These are phyloP conservation scores for Phaeosphaeriaceae sp. DNA, from an alignment of 2,329 filamentous ascomycete species.

Conservation along the genomic window DNA sequence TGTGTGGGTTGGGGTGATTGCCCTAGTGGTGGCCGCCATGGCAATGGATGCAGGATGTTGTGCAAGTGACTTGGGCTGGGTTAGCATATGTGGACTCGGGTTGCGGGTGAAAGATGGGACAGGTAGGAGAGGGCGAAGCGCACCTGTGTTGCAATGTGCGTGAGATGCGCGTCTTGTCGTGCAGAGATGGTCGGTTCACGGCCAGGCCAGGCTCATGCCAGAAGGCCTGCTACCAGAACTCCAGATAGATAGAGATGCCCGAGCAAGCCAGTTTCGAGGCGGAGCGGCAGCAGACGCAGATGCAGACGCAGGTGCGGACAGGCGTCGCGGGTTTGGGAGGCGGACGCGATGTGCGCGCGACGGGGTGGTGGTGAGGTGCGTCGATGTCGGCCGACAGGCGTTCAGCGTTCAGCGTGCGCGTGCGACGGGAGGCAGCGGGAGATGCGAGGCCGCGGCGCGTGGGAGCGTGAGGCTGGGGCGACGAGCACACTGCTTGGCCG, in stretches of 20 bases:
- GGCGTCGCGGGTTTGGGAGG: neutral
- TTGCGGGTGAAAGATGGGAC: neutral
- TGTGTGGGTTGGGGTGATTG: constrained; percentile 52
- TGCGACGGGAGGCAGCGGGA: constrained; percentile 2
- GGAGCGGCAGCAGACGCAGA: neutral
- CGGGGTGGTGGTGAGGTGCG: neutral
- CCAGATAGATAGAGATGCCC: constrained; percentile 10
- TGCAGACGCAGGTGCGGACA: no score
- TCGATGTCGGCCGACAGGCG: neutral
- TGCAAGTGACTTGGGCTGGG: constrained; percentile 11
- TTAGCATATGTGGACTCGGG: constrained; percentile 10
- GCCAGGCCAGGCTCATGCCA: constrained; percentile 20
- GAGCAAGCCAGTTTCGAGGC: constrained; percentile 15
- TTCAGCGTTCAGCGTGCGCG: neutral
- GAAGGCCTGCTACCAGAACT: constrained; percentile 14
- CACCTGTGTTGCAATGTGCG: constrained; percentile 29
- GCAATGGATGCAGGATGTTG: constrained; percentile 4
- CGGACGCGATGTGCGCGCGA: constrained; percentile 7
- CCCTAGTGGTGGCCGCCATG: constrained; percentile 55
- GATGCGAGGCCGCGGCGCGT: neutral
- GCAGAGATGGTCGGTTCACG: constrained; percentile 2
- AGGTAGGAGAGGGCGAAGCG: neutral
- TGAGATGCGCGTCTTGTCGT: constrained; percentile 17
- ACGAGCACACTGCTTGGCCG: no score
- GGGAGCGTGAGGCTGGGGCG: neutral